phyloP scores from a whole-genome alignment of 2,329 filamentous ascomycete genomes.

The Acephala macrosclerotiorum region DNA sequence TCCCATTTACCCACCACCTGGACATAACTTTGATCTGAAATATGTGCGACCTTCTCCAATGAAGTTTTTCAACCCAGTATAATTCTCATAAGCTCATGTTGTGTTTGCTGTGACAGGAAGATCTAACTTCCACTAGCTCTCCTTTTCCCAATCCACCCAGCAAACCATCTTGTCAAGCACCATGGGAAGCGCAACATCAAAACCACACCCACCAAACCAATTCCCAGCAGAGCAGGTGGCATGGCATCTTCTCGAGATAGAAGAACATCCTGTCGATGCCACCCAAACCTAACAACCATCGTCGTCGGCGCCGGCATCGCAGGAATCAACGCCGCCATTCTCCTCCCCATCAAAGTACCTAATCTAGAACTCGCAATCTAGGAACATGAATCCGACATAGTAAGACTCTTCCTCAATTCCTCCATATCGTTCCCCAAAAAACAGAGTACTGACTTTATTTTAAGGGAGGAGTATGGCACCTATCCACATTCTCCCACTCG shows the following conservation, averaged over 20 bases:
- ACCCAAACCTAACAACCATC: neutral
- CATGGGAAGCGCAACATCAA: neutral
- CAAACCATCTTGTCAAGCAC: neutral
- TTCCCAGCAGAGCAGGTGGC: neutral
- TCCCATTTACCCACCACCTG: neutral
- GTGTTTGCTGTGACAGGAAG: neutral
- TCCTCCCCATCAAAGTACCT: neutral
- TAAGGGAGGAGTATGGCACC: conserved; percentile 10
- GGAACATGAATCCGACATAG: conserved; percentile 3
- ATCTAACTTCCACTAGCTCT: neutral
- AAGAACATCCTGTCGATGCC: neutral
- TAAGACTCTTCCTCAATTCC: too few species aligned
- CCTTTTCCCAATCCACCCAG: neutral
- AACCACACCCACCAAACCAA: neutral
- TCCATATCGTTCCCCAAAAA: too few species aligned
- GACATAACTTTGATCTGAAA: neutral
- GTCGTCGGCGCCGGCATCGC: conserved; percentile 3
- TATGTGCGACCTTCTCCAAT: too few species aligned
- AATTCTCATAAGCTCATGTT: too few species aligned
- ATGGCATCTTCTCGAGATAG: neutral
- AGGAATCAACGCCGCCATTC: conserved; percentile 10
- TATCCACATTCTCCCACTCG: neutral
- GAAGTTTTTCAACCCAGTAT: too few species aligned
- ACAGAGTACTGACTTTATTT: neutral
- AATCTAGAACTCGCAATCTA: neutral